Evolutionary conservation across 1,284 basidiomycete genomes (phyloP).

Genomic region (Gymnopus androsaceus): DNA sequence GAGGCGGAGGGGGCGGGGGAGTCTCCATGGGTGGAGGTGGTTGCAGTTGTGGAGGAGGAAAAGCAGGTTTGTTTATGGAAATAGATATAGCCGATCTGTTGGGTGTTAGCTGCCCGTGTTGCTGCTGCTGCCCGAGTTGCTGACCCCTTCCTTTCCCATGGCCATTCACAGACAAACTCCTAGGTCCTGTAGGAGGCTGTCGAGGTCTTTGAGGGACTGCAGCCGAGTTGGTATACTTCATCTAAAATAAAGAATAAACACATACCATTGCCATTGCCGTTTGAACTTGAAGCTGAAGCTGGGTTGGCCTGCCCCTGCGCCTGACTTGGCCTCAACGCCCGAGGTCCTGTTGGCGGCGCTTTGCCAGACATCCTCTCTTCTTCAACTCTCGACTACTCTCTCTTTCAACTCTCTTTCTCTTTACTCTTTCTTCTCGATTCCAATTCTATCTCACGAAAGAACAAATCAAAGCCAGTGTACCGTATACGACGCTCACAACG

Average conservation of each 20-base stretch:
- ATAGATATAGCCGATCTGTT: constrained; percentile 30
- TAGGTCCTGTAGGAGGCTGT: constrained; percentile 46
- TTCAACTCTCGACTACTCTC: not conserved
- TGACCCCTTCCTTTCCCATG: too few relatives aligned
- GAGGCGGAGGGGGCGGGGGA: constrained; percentile 14
- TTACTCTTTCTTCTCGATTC: too few relatives aligned
- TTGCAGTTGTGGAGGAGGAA: not conserved
- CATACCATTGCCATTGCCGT: too few relatives aligned
- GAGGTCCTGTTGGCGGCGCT: constrained; percentile 70
- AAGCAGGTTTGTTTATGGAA: constrained; percentile 20
- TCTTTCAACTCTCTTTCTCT: too few relatives aligned
- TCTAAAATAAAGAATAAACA: too few relatives aligned
- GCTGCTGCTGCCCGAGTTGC: too few relatives aligned
- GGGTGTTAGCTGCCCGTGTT: too few relatives aligned
- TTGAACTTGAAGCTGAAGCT: too few relatives aligned
- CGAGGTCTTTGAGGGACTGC: not conserved
- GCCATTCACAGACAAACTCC: constrained; percentile 47
- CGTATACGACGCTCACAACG: too few relatives aligned
- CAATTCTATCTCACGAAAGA: too few relatives aligned
- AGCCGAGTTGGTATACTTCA: not conserved
- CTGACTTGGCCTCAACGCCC: constrained; percentile 51
- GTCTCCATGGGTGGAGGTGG: constrained; percentile 17
- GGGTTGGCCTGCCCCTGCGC: too few relatives aligned
- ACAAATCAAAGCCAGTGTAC: too few relatives aligned
- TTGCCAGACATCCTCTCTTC: constrained; percentile 60